Conservation (phyloP, 2,329 filamentous ascomycete species). For the Fusarium piperis region DNA sequence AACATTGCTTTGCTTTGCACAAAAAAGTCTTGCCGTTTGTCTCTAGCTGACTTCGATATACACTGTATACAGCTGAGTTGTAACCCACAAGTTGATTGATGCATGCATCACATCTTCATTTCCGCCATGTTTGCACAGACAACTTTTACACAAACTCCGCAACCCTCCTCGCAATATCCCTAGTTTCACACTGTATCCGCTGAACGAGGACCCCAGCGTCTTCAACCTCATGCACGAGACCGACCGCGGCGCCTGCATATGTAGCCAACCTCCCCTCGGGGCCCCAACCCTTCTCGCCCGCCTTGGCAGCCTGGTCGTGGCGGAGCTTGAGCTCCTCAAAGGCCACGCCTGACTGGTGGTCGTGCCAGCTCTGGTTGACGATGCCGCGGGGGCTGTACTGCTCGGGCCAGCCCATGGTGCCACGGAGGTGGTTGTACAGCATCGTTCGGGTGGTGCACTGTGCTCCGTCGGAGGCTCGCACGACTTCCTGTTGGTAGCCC, state of each 20-base stretch:
- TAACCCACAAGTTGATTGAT: background rate
- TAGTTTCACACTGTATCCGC: conserved; percentile 43
- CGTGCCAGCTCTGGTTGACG: conserved; percentile 50
- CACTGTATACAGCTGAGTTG: background rate
- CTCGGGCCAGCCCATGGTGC: conserved; percentile 52
- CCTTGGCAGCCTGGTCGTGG: conserved; percentile 48
- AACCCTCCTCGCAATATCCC: conserved; percentile 5
- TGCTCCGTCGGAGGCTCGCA: conserved; percentile 53
- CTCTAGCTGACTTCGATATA: background rate
- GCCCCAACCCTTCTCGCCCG: conserved; percentile 58
- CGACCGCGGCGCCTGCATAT: conserved; percentile 59
- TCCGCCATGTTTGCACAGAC: background rate
- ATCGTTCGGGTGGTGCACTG: conserved; percentile 52
- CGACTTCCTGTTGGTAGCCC: conserved; percentile 55
- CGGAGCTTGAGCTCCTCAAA: conserved; percentile 57
- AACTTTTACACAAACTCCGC: background rate
- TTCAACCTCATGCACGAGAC: conserved; percentile 54
- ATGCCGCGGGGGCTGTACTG: conserved; percentile 53
- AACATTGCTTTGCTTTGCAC: background rate
- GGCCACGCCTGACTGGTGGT: conserved; percentile 47
- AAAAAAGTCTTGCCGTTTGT: background rate
- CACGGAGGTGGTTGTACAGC: conserved; percentile 56
- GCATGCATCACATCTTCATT: background rate
- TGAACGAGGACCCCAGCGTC: conserved; percentile 52
- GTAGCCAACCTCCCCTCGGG: conserved; percentile 59